phyloP scores from a whole-genome alignment of 2,329 filamentous ascomycete species.

The Geosmithia putterillii region DNA sequence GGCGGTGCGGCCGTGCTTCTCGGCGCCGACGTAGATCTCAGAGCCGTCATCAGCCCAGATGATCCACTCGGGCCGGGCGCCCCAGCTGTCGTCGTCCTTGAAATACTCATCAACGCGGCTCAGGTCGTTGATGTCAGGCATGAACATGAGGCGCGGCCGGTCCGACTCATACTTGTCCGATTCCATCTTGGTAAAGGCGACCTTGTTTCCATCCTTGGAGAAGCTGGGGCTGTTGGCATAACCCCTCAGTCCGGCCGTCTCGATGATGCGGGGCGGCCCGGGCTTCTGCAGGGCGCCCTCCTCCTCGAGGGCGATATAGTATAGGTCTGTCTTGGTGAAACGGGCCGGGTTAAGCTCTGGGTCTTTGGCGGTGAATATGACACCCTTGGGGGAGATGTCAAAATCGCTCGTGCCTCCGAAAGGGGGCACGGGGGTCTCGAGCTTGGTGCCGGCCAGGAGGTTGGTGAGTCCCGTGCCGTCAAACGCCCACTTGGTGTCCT shows the following conservation, averaged over 20 bases:
- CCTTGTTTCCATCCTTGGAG: slow-evolving; percentile 55
- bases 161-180: slow-evolving; percentile 71
- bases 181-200: slow-evolving; percentile 73
- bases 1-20: slow-evolving; percentile 51
- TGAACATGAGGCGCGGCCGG: slow-evolving; percentile 49
- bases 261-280: slow-evolving; percentile 33
- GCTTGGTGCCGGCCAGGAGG: slow-evolving; percentile 43
- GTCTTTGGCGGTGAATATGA: slow-evolving; percentile 67
- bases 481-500: slow-evolving; percentile 26
- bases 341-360: slow-evolving; percentile 58
- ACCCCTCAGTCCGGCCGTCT: slow-evolving; percentile 47
- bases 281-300: slow-evolving; percentile 27
- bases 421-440: slow-evolving; percentile 59
- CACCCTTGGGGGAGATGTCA: slow-evolving; percentile 53
- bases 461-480: slow-evolving; percentile 42
- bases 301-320: slow-evolving; percentile 49
- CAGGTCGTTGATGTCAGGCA: slow-evolving; percentile 47
- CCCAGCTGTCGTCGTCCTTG: slow-evolving; percentile 50
- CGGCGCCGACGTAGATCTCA: slow-evolving; percentile 60
- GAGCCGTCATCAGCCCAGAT: slow-evolving; percentile 46
- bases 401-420: slow-evolving; percentile 77
- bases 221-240: slow-evolving; percentile 59
- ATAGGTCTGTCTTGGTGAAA: slow-evolving; percentile 73
- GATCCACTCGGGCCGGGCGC: slow-evolving; percentile 42
- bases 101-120: slow-evolving; percentile 50